Conservation (phyloP, 2,329 filamentous ascomycete species). For the Clonostachys rosea region DNA sequence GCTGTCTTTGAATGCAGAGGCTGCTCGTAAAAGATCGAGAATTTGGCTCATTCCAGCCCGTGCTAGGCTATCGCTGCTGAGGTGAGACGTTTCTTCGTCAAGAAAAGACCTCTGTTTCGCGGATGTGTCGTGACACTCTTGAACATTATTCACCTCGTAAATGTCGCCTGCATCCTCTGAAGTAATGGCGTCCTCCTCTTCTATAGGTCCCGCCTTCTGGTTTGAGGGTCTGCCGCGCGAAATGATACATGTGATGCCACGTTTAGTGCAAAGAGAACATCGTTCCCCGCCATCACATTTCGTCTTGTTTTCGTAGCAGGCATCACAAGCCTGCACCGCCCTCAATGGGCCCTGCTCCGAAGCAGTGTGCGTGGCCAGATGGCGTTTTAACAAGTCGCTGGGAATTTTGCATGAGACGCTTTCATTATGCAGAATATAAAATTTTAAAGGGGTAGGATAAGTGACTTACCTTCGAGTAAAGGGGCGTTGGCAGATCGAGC, state of each 20-base stretch:
- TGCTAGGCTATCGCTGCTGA: no score
- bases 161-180: background rate
- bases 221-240: background rate
- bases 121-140: background rate
- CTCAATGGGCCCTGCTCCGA: slow-evolving; percentile 18
- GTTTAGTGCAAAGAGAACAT: slow-evolving; percentile 32
- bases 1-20: no score
- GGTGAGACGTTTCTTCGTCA: no score
- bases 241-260: background rate
- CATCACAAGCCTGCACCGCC: slow-evolving; percentile 32
- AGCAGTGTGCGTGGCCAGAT: slow-evolving; percentile 20
- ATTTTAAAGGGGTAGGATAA: background rate
- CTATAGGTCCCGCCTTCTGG: background rate
- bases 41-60: no score
- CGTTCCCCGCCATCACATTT: slow-evolving; percentile 33
- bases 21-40: no score
- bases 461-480: slow-evolving; percentile 29
- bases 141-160: background rate
- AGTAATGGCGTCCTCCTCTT: background rate
- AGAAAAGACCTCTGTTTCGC: no score
- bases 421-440: slow-evolving; percentile 9
- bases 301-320: slow-evolving; percentile 36
- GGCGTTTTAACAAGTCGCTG: slow-evolving; percentile 30
- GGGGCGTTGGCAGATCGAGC: slow-evolving; percentile 25
- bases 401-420: slow-evolving; percentile 19